Percentiles rank a stretch among this genome's conserved stretches.
These are phyloP conservation scores for Casaregolazyma lundiana DNA, from an alignment of 1,139 yeast genomes.

Conservation along the genomic window DNA sequence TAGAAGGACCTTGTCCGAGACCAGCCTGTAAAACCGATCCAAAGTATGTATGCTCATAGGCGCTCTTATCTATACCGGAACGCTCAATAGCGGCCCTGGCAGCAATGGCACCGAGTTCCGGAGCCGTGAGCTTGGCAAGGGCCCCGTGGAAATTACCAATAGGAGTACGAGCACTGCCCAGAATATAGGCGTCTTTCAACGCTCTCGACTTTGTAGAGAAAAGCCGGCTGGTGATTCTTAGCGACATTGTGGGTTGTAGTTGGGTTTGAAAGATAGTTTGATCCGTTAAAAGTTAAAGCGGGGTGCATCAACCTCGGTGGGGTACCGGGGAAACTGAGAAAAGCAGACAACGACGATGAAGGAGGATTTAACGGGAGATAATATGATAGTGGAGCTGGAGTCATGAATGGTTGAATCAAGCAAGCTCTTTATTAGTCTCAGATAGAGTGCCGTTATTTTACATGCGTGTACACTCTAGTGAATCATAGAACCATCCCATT, in stretches of 20 bases:
- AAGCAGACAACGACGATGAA: too few relatives aligned
- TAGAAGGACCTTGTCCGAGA: slow-evolving; percentile 60
- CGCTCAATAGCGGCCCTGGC: slow-evolving; percentile 52
- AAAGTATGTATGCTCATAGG: slow-evolving; percentile 50
- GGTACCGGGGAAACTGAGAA: not conserved
- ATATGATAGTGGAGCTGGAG: too few relatives aligned
- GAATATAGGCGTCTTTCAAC: slow-evolving; percentile 43
- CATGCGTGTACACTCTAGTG: too few relatives aligned
- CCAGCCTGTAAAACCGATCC: slow-evolving; percentile 59
- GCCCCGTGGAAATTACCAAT: slow-evolving; percentile 56
- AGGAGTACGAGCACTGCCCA: slow-evolving; percentile 55
- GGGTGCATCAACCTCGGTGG: slow-evolving; percentile 1
- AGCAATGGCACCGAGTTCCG: slow-evolving; percentile 54
- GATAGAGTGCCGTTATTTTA: too few relatives aligned
- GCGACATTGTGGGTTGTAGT: not conserved
- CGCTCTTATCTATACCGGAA: slow-evolving; percentile 47
- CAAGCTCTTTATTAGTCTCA: too few relatives aligned
- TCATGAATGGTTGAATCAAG: too few relatives aligned
- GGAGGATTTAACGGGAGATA: not conserved
- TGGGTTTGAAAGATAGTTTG: not conserved
- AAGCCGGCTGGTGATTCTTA: slow-evolving; percentile 1
- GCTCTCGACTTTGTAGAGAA: slow-evolving; percentile 13
- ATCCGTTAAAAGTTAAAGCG: too few relatives aligned
- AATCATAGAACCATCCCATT: too few relatives aligned
- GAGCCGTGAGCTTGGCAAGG: slow-evolving; percentile 46